Percentiles rank a stretch among this genome's conserved stretches.
These are phyloP conservation scores for Volvox africanus DNA, from an alignment of 139 green algal species.

Conservation along the genomic window DNA sequence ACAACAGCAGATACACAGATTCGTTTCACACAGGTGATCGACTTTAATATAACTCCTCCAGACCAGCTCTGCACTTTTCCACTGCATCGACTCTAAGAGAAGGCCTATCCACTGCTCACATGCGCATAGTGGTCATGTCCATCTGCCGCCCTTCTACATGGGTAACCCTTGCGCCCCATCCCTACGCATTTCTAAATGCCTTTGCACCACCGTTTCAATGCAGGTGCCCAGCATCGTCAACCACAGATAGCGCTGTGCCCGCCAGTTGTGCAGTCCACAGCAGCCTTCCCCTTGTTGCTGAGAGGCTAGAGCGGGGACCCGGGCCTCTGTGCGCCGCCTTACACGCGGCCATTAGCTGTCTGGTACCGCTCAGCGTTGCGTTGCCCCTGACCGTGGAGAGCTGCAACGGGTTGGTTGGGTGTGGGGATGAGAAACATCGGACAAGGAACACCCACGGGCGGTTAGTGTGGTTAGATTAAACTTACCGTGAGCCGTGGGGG, in stretches of 20 bases:
- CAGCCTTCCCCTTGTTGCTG: neutral
- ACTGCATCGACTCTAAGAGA: too few relatives aligned
- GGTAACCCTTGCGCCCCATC: neutral
- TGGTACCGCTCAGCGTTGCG: conserved; percentile 52
- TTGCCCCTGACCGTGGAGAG: conserved; percentile 58
- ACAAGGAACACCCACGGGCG: too few relatives aligned
- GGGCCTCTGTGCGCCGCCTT: conserved; percentile 34
- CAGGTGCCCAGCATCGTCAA: neutral
- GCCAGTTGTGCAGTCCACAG: neutral
- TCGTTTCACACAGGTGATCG: too few relatives aligned
- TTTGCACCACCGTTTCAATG: neutral
- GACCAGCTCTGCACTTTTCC: too few relatives aligned
- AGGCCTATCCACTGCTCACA: neutral
- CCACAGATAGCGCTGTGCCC: neutral
- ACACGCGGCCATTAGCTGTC: conserved; percentile 38
- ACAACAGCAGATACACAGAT: too few relatives aligned
- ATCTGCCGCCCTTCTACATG: neutral
- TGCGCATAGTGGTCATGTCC: neutral
- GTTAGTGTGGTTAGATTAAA: too few relatives aligned
- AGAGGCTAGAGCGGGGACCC: neutral
- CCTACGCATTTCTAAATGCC: neutral
- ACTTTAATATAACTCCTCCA: too few relatives aligned
- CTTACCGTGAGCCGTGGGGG: too few relatives aligned
- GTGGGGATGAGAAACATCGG: too few relatives aligned
- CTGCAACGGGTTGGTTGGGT: conserved; percentile 44